These are phyloP conservation scores for Coemansia sp. DNA, from an alignment of 192 early-diverging fungal species.

Conservation along the genomic window DNA sequence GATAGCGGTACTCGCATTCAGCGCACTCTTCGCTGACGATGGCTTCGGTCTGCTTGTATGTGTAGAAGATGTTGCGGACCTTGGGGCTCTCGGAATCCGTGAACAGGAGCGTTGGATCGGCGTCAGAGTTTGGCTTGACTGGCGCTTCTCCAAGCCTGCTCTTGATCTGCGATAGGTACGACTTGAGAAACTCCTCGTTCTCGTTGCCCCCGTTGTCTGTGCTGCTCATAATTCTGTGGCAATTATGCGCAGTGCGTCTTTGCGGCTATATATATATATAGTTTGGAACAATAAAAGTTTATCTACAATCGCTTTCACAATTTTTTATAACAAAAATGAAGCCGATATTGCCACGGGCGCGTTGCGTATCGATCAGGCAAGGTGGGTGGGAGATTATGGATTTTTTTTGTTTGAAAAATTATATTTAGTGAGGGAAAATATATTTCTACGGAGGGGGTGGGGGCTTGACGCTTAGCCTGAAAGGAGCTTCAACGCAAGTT, in stretches of 20 bases:
- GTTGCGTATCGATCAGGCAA: too few relatives aligned
- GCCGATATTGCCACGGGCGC: too few relatives aligned
- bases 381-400: neutral
- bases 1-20: constrained; percentile 40
- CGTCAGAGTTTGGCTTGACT: constrained; percentile 23
- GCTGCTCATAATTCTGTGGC: neutral
- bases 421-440: too few relatives aligned
- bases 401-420: neutral
- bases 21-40: constrained; percentile 41
- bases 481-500: constrained; percentile 49
- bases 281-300: neutral
- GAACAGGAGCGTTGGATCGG: constrained; percentile 20
- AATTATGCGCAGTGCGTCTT: too few relatives aligned
- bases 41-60: constrained; percentile 28
- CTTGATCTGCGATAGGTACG: constrained; percentile 37
- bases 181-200: constrained; percentile 39
- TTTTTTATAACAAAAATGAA: too few relatives aligned
- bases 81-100: constrained; percentile 33
- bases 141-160: constrained; percentile 23
- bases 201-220: constrained; percentile 3
- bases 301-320: neutral
- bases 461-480: neutral
- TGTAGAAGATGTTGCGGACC: constrained; percentile 37
- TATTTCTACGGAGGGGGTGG: too few relatives aligned
- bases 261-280: too few relatives aligned